A percentile compares a stretch with the other conserved stretches of the same genome.
Evolutionary conservation across 202 grass and related monocot species (phyloP).

Genomic region (Eragrostis tef): DNA sequence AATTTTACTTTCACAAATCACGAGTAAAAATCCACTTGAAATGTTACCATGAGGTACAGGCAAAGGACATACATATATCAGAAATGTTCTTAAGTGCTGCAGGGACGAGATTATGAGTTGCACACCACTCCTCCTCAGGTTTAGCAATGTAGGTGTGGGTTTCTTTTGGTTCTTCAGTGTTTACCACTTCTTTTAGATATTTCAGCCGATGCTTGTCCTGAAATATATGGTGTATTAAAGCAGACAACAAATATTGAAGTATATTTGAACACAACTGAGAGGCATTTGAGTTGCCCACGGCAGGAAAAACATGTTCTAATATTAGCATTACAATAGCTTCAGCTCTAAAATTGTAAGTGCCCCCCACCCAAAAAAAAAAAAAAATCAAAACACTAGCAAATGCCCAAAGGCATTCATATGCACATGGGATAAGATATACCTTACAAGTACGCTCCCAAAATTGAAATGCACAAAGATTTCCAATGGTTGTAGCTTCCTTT

Average conservation of each 20-base stretch:
- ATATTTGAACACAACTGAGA: slow-evolving; percentile 16
- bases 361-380: neutral
- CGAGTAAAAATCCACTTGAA: slow-evolving; percentile 4
- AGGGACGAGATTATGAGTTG: slow-evolving; percentile 69
- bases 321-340: neutral
- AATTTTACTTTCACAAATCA: slow-evolving; percentile 20
- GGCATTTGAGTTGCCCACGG: neutral
- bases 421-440: slow-evolving; percentile 55
- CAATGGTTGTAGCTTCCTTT: slow-evolving; percentile 78
- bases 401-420: slow-evolving; percentile 10
- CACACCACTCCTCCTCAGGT: slow-evolving; percentile 89
- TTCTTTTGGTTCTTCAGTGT: slow-evolving; percentile 40
- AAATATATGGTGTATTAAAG: slow-evolving; percentile 38
- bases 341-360: slow-evolving; percentile 17
- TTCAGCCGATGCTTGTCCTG: slow-evolving; percentile 75
- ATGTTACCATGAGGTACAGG: slow-evolving; percentile 18
- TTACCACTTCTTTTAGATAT: slow-evolving; percentile 63
- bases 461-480: slow-evolving; percentile 88
- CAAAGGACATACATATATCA: slow-evolving; percentile 81
- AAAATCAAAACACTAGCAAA: slow-evolving; percentile 14
- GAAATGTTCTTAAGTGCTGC: slow-evolving; percentile 70
- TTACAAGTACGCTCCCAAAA: slow-evolving; percentile 91
- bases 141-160: slow-evolving; percentile 51
- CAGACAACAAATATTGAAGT: slow-evolving; percentile 33
- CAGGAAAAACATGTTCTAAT: slow-evolving; percentile 21